phyloP scores from a whole-genome alignment of 2,329 filamentous ascomycete genomes.

The Penicillium griseofulvum region DNA sequence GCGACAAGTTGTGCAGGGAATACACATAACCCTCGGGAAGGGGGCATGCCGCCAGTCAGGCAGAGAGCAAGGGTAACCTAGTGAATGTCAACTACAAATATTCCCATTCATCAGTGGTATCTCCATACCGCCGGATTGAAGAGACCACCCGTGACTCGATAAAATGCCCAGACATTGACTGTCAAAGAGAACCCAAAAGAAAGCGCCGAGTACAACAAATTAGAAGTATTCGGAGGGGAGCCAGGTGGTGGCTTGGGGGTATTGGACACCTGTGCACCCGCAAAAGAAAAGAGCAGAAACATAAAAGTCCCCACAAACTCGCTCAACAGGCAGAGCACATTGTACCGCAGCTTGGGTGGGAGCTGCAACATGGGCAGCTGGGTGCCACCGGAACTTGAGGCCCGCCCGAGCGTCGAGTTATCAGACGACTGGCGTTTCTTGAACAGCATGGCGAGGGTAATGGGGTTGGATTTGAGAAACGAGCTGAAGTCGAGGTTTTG shows the following conservation, averaged over 20 bases:
- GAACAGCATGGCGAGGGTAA: slow-evolving; percentile 6
- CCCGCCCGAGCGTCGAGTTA: slow-evolving; percentile 10
- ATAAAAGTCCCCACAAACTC: slow-evolving; percentile 55
- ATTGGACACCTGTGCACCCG: slow-evolving; percentile 48
- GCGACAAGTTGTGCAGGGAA: slow-evolving; percentile 58
- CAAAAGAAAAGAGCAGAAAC: slow-evolving; percentile 51
- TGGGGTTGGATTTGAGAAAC: not conserved
- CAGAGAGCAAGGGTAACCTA: slow-evolving; percentile 59
- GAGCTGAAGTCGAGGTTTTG: not conserved
- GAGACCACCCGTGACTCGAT: slow-evolving; percentile 51
- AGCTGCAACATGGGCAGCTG: slow-evolving; percentile 38
- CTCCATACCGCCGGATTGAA: slow-evolving; percentile 51
- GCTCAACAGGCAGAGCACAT: slow-evolving; percentile 48
- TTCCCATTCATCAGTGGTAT: too few species aligned
- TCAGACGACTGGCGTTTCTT: slow-evolving; percentile 13
- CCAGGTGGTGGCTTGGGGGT: slow-evolving; percentile 34
- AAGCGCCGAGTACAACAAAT: slow-evolving; percentile 45
- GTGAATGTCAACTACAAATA: not conserved
- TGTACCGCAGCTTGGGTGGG: slow-evolving; percentile 40
- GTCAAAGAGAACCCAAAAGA: slow-evolving; percentile 49
- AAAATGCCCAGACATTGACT: slow-evolving; percentile 57
- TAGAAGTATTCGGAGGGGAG: slow-evolving; percentile 34
- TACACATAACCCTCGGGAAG: slow-evolving; percentile 52
- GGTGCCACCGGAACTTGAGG: not conserved
- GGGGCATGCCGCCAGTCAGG: slow-evolving; percentile 58